A percentile compares a stretch with the other conserved stretches of the same genome.
Conservation (phyloP, 129 eudicot genomes). For the Flaveria linearis region DNA sequence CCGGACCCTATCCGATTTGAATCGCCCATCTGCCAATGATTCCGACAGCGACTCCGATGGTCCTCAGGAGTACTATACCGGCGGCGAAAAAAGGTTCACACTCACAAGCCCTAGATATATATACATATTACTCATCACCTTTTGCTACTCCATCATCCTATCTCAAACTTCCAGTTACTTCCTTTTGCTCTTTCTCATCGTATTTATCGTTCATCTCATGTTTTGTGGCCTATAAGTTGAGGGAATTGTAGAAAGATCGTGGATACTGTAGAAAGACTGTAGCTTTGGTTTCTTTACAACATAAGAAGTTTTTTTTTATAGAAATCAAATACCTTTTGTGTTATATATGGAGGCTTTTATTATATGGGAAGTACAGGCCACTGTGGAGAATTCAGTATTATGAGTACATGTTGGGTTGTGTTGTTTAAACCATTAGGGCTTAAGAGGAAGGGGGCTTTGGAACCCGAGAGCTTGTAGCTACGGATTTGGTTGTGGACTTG, state of each 20-base stretch:
- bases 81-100: conserved; percentile 86
- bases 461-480: no score
- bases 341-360: neutral
- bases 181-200: neutral
- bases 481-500: no score
- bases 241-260: neutral
- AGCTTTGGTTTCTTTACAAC: neutral
- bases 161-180: neutral
- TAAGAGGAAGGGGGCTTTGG: no score
- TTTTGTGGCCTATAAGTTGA: conserved; percentile 17
- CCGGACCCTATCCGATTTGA: conserved; percentile 93
- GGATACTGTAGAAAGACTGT: neutral
- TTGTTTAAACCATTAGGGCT: no score
- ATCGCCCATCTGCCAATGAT: conserved; percentile 79
- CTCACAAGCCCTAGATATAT: conserved; percentile 27
- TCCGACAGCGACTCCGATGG: conserved; percentile 91
- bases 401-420: no score
- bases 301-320: neutral
- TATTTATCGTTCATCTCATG: neutral
- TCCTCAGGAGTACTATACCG: conserved; percentile 95
- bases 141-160: no score
- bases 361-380: no score
- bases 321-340: neutral
- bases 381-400: neutral
- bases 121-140: no score